These are phyloP conservation scores for Berberis vulgaris DNA, from an alignment of 164 flowering plant species.

Conservation along the genomic window DNA sequence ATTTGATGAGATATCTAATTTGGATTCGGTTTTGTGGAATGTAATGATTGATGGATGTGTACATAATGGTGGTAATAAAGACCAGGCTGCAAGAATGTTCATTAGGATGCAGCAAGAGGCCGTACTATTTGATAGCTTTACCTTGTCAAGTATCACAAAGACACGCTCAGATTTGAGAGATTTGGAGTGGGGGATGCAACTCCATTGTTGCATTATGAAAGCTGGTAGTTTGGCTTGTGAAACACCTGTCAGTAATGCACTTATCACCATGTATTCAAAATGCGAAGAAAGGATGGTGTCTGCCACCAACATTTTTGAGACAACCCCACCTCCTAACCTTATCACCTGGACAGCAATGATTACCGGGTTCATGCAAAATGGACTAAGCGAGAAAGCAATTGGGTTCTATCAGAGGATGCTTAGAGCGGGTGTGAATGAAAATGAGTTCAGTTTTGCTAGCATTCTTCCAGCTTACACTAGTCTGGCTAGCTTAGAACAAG, in stretches of 20 bases:
- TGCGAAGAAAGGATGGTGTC: conserved; percentile 20
- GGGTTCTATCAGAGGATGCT: conserved; percentile 18
- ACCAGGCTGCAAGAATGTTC: conserved; percentile 16
- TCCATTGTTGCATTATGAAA: conserved; percentile 20
- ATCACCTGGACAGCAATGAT: conserved; percentile 28
- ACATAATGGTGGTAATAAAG: conserved; percentile 13
- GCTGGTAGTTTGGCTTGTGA: conserved; percentile 14
- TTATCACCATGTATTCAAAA: conserved; percentile 25
- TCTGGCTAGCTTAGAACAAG: conserved; percentile 24
- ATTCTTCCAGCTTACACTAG: conserved; percentile 19
- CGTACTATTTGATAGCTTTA: conserved; percentile 18
- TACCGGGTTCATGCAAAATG: conserved; percentile 23
- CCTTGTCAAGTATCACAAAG: conserved; percentile 22
- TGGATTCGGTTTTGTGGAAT: conserved; percentile 28
- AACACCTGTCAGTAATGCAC: conserved; percentile 21
- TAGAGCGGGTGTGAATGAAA: conserved; percentile 19
- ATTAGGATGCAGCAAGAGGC: conserved; percentile 12
- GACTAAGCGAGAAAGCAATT: conserved; percentile 18
- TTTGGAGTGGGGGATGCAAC: conserved; percentile 17
- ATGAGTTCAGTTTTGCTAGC: conserved; percentile 27
- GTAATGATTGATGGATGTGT: conserved; percentile 22
- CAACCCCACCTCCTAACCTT: conserved; percentile 12
- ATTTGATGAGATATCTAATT: conserved; percentile 18
- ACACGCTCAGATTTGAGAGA: conserved; percentile 18
- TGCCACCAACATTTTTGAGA: conserved; percentile 10